Evolutionary conservation across 129 eudicot genomes (phyloP).

Genomic region (Solidago caesia): DNA sequence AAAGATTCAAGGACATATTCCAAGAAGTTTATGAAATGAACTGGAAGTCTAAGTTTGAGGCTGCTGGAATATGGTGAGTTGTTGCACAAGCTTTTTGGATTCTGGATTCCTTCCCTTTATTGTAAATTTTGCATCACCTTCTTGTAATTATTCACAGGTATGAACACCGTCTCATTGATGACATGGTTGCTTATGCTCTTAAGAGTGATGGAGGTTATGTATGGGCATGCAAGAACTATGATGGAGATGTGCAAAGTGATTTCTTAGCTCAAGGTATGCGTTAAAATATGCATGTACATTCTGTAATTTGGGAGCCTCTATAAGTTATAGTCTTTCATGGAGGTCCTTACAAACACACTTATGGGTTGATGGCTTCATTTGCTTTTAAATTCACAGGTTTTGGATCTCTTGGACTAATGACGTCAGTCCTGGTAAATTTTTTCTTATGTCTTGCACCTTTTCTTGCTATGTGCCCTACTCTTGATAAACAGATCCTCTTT

Average conservation of each 20-base stretch:
- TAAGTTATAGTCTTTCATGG: neutral
- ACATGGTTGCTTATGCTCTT: constrained; percentile 98
- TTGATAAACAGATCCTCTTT: neutral
- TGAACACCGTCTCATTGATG: constrained; percentile 98
- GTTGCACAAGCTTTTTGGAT: constrained; percentile 14
- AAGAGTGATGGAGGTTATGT: constrained; percentile 99
- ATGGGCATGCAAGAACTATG: constrained; percentile 99
- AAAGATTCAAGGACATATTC: constrained; percentile 94
- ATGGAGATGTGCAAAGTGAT: constrained; percentile 99
- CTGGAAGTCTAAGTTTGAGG: constrained; percentile 91
- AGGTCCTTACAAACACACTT: neutral
- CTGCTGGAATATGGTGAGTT: constrained; percentile 90
- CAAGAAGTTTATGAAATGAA: constrained; percentile 86
- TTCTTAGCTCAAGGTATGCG: constrained; percentile 90
- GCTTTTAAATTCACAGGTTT: constrained; percentile 50
- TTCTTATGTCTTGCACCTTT: neutral
- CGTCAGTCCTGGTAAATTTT: constrained; percentile 82
- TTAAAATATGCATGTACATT: neutral
- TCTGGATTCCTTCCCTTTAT: neutral
- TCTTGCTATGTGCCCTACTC: neutral
- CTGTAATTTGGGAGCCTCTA: neutral
- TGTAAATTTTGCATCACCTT: neutral
- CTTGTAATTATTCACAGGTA: constrained; percentile 51
- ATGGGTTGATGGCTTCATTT: constrained; percentile 8
- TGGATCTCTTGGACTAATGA: constrained; percentile 98